Conservation (phyloP, 2,329 filamentous ascomycete genomes). For the Mycosphaerella sp. region DNA sequence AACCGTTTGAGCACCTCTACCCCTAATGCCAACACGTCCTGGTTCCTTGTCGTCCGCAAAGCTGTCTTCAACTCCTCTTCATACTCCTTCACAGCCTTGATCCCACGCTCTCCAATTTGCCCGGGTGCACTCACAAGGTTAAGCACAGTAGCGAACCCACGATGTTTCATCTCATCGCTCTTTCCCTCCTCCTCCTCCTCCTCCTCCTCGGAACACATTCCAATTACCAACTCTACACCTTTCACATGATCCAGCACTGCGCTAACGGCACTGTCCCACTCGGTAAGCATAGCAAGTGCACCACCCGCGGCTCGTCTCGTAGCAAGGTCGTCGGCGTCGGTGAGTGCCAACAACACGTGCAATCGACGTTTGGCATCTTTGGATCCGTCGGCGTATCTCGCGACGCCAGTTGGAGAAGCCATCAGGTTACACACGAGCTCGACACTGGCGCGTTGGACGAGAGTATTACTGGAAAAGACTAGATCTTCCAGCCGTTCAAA, state of each 20-base stretch:
- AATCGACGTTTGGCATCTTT: slow-evolving; percentile 65
- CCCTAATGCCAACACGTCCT: slow-evolving; percentile 53
- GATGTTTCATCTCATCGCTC: slow-evolving; percentile 57
- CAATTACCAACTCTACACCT: slow-evolving; percentile 72
- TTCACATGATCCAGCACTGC: slow-evolving; percentile 63
- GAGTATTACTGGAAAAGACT: slow-evolving; percentile 65
- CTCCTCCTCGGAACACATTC: slow-evolving; percentile 59
- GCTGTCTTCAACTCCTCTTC: slow-evolving; percentile 63
- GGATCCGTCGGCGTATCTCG: slow-evolving; percentile 61
- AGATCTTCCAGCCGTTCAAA: slow-evolving; percentile 79
- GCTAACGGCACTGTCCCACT: slow-evolving; percentile 66
- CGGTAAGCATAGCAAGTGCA: slow-evolving; percentile 75
- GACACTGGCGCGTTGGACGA: slow-evolving; percentile 74
- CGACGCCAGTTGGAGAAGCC: slow-evolving; percentile 58
- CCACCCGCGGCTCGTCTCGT: slow-evolving; percentile 82
- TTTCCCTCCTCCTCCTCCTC: slow-evolving; percentile 56
- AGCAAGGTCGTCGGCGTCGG: slow-evolving; percentile 73
- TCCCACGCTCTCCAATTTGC: slow-evolving; percentile 55
- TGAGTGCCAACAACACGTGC: slow-evolving; percentile 78
- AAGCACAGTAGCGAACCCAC: slow-evolving; percentile 59
- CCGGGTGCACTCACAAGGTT: slow-evolving; percentile 66
- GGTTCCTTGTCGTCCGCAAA: slow-evolving; percentile 60
- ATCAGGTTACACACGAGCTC: slow-evolving; percentile 91
- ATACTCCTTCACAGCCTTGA: slow-evolving; percentile 51
- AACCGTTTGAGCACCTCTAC: slow-evolving; percentile 12